Base-by-base conservation (phyloP, 2,329 filamentous ascomycete genomes). In the Chaetomium globosum region DNA sequence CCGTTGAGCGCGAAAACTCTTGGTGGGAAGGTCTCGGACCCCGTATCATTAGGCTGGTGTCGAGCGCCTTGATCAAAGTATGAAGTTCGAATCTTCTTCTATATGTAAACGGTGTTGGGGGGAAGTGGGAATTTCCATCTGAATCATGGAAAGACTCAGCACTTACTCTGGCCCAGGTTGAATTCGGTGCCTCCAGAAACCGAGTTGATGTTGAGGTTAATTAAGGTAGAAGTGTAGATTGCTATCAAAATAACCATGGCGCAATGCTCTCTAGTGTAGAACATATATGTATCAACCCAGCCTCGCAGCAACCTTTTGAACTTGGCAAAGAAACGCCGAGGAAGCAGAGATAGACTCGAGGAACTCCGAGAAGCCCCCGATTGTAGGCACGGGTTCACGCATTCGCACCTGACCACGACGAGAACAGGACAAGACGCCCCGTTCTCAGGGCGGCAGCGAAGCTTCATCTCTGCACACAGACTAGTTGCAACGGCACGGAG, bases 401-500 rank as follows among this genome's bases (percentile, higher is more conserved):
- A 72, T 75, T 73, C 72, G 75, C 73, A 74, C 73, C 71, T 63
- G 70, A 76, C 78, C 70, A 65, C 64, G 61, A 57, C 65, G 70
- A 67, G 70, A 69, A 66, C 66, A 66, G 62, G 69, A 73, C 85
- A 87, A 85, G 81, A 87, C 85, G 85, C 78, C 72, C 70, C 72
- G 70, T 66, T 73, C 74, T 77, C 78, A 77, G 75, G 78, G 79
- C 76, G 71, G 72, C 74, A 74, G 72, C 71, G 76, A 78, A 78
- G 80, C 77, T 85, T 79, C 65, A 85, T 97, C 83, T 97, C 83
- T 91, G 93, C 93, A 96, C 90, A 88, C 87, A 91, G 93, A 97
- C 93, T 95, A 88, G 93, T 95, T 88, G 89, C 88, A 91, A 93
- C 87, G 86, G 87, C 88, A 94, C 85, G 85, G 90, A 84, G 80